Conservation (phyloP, 106 monocot genomes). For the Dendrobium chrysotoxum region DNA sequence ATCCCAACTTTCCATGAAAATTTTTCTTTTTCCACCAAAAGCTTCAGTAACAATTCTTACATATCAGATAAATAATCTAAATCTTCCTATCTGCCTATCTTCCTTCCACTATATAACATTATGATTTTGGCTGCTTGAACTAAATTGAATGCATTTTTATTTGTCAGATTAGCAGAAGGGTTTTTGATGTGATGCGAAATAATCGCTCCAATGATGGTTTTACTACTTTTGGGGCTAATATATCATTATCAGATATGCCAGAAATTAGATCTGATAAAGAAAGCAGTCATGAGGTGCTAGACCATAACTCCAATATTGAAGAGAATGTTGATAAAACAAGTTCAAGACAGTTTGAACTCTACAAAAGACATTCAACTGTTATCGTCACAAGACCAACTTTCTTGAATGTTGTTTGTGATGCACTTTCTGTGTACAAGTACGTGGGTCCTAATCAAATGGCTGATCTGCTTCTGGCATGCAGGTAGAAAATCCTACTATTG, state of each 20-base stretch:
- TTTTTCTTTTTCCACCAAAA: neutral
- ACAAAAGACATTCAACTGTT: constrained; percentile 49
- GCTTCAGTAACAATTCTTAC: neutral
- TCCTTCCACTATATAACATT: neutral
- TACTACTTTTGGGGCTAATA: neutral
- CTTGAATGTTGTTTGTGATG: constrained; percentile 51
- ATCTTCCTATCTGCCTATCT: neutral
- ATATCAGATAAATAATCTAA: neutral
- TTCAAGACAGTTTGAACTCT: constrained; percentile 48
- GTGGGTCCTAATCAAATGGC: constrained; percentile 64
- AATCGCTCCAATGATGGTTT: constrained; percentile 5
- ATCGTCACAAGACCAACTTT: constrained; percentile 39
- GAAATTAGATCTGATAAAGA: constrained; percentile 7
- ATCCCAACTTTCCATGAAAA: neutral
- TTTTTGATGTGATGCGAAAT: constrained; percentile 54
- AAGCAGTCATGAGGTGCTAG: neutral
- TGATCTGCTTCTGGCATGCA: constrained; percentile 60
- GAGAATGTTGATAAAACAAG: constrained; percentile 22
- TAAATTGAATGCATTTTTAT: constrained; percentile 2
- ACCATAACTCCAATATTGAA: neutral
- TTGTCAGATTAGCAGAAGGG: constrained; percentile 80
- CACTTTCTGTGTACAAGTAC: constrained; percentile 60
- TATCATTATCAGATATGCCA: constrained; percentile 7
- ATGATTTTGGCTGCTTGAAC: neutral
- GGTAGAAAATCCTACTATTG: constrained; percentile 22